Conservation (phyloP, 129 eudicot species). For the Gnaphalium uliginosum region DNA sequence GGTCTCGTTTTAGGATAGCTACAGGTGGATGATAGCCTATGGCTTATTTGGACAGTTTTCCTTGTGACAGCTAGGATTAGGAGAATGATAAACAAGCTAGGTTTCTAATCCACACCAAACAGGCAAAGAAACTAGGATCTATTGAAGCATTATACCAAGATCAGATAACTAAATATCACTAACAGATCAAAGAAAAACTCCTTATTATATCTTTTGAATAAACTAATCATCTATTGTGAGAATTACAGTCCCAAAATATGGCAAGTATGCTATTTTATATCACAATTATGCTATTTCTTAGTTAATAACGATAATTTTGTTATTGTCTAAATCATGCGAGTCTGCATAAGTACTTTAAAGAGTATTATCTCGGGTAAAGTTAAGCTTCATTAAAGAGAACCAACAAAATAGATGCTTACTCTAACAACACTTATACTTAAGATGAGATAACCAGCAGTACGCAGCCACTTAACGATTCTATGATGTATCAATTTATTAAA, state of each 20-base stretch:
- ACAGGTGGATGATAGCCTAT: not conserved
- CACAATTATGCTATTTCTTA: not conserved
- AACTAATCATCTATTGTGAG: not conserved
- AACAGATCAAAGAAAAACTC: not conserved
- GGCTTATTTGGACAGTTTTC: not conserved
- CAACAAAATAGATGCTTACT: not conserved
- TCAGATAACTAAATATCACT: constrained; percentile 10
- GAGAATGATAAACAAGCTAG: constrained; percentile 1
- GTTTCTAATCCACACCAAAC: constrained; percentile 10
- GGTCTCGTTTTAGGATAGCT: not conserved
- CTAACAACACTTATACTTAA: not conserved
- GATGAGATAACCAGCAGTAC: not conserved
- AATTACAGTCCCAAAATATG: not conserved
- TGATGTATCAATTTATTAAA: constrained; percentile 8
- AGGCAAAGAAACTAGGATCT: constrained; percentile 10
- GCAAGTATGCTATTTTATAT: not conserved
- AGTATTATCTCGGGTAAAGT: not conserved
- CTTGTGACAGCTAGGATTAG: not conserved
- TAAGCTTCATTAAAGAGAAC: no score
- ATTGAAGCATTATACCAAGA: constrained; percentile 10
- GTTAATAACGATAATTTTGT: not conserved
- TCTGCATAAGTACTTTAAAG: not conserved
- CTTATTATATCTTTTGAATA: not conserved
- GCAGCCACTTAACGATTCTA: constrained; percentile 18
- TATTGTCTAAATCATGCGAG: not conserved